phyloP scores from a whole-genome alignment of 352 stramenopile species.

The Globisporangium uncinulatum region DNA sequence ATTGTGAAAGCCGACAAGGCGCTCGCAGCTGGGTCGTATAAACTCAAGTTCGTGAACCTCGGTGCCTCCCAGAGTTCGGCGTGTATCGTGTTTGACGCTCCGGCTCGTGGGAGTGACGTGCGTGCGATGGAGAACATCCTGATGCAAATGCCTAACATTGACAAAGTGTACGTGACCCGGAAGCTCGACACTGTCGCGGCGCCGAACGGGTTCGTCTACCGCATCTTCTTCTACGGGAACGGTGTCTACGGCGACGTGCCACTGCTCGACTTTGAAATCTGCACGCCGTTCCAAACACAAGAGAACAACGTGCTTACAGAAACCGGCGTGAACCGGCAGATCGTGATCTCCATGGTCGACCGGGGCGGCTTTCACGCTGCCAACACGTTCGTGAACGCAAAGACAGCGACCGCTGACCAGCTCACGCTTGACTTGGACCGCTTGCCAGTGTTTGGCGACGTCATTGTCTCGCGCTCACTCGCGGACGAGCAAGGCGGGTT shows the following conservation, averaged over 20 bases:
- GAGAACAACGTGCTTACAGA: constrained; percentile 55
- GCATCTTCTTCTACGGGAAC: constrained; percentile 75
- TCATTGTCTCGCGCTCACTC: constrained; percentile 59
- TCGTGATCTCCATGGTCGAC: constrained; percentile 38
- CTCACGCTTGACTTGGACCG: constrained; percentile 40
- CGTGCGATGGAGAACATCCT: constrained; percentile 52
- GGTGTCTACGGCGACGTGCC: constrained; percentile 35
- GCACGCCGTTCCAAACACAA: constrained; percentile 52
- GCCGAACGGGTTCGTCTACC: constrained; percentile 61
- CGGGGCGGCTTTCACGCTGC: constrained; percentile 35
- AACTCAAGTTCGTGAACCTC: constrained; percentile 38
- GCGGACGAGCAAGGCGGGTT: constrained; percentile 61
- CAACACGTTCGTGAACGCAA: constrained; percentile 51
- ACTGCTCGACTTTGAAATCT: constrained; percentile 20
- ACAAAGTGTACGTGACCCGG: constrained; percentile 69
- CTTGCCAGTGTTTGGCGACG: constrained; percentile 54
- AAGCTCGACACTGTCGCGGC: constrained; percentile 21
- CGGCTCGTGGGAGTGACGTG: constrained; percentile 27
- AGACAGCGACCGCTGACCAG: constrained; percentile 30
- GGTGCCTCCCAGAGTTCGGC: constrained; percentile 22
- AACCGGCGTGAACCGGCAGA: constrained; percentile 21
- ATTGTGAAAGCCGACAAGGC: constrained; percentile 47
- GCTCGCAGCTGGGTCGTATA: constrained; percentile 52
- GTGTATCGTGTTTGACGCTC: constrained; percentile 64
- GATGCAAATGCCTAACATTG: constrained; percentile 57